Conservation (phyloP, 805 yeast species). For the Candida quercuum region DNA sequence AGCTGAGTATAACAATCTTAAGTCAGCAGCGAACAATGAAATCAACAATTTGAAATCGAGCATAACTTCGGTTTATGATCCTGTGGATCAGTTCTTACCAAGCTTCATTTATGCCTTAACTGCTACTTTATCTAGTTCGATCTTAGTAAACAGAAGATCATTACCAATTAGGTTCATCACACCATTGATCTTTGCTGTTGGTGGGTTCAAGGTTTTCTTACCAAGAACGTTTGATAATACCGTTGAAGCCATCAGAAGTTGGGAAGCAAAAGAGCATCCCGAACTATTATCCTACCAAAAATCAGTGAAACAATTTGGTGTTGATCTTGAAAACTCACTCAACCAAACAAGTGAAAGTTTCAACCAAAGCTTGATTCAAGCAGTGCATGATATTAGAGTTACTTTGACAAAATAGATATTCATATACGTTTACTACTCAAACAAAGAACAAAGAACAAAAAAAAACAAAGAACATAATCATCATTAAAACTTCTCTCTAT, state of each 20-base stretch:
- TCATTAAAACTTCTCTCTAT: constrained; percentile 5
- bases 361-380: constrained; percentile 13
- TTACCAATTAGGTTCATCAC: constrained; percentile 45
- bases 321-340: constrained; percentile 14
- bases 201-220: constrained; percentile 39
- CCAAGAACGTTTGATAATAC: constrained; percentile 42
- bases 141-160: constrained; percentile 41
- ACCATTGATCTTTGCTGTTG: constrained; percentile 46
- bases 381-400: constrained; percentile 19
- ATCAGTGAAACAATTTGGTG: constrained; percentile 13
- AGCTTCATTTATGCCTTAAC: constrained; percentile 49
- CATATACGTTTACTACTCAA: background rate
- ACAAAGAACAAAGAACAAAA: background rate
- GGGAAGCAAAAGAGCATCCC: constrained; percentile 34
- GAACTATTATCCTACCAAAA: constrained; percentile 26
- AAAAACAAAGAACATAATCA: background rate
- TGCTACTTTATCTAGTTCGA: constrained; percentile 50
- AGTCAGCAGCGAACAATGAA: constrained; percentile 21
- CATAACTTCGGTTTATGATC: constrained; percentile 21
- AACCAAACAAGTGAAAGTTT: constrained; percentile 2
- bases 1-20: constrained; percentile 22
- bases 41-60: constrained; percentile 11
- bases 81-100: constrained; percentile 37
- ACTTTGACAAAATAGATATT: constrained; percentile 9
- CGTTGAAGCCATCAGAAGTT: constrained; percentile 17